Conservation (phyloP, 352 stramenopile genomes). For the Pythium scleroteichum region DNA sequence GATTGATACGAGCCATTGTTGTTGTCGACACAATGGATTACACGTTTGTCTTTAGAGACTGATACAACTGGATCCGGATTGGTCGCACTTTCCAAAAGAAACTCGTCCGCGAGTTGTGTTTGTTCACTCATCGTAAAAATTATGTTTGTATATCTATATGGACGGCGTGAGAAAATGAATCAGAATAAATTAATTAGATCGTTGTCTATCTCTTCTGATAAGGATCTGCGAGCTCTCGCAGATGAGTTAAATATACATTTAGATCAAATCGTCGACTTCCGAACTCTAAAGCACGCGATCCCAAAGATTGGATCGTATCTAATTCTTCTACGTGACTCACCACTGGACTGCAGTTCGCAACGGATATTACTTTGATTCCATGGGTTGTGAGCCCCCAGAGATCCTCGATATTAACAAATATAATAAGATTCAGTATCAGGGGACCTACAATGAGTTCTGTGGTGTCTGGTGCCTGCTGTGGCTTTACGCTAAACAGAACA, state of each 20-base stretch:
- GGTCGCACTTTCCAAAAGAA: constrained; percentile 1
- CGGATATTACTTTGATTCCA: constrained; percentile 10
- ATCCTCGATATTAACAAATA: constrained; percentile 1
- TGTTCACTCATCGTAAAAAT: constrained; percentile 16
- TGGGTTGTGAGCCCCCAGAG: background rate
- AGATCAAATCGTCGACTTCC: constrained; percentile 16
- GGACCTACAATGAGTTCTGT: constrained; percentile 4
- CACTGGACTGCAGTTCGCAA: constrained; percentile 1
- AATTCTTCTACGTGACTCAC: constrained; percentile 19
- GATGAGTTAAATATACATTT: constrained; percentile 12
- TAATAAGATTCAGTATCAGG: constrained; percentile 14
- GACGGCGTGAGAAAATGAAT: constrained; percentile 3
- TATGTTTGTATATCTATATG: constrained; percentile 14
- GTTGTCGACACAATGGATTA: constrained; percentile 18
- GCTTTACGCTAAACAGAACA: constrained; percentile 11
- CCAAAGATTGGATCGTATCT: constrained; percentile 16
- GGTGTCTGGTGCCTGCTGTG: constrained; percentile 7
- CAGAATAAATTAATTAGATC: constrained; percentile 12
- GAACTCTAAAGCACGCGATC: constrained; percentile 5
- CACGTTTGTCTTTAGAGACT: constrained; percentile 17
- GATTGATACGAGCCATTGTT: constrained; percentile 28
- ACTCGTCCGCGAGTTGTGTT: constrained; percentile 18
- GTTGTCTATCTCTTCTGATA: constrained; percentile 12
- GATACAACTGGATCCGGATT: constrained; percentile 10
- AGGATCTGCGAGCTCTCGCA: constrained; percentile 13